These are phyloP conservation scores for Penicillium olsonii DNA, from an alignment of 2,329 filamentous ascomycete species.

Conservation along the genomic window DNA sequence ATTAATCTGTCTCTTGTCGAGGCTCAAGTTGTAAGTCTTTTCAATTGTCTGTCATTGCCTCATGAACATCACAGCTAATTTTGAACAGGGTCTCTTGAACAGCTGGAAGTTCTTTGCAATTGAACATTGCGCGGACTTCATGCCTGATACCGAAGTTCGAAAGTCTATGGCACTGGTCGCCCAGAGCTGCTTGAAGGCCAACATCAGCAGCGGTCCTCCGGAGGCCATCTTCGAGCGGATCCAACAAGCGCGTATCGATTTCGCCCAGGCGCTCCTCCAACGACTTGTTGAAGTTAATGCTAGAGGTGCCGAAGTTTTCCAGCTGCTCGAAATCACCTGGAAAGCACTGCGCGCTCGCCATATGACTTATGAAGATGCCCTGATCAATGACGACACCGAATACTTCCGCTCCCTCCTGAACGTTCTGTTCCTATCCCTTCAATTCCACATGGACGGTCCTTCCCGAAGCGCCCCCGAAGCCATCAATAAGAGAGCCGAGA, in stretches of 20 bases:
- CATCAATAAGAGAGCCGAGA: slow-evolving; percentile 37
- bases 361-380: slow-evolving; percentile 61
- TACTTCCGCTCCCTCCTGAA: slow-evolving; percentile 85
- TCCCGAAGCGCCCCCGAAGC: slow-evolving; percentile 38
- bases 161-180: slow-evolving; percentile 73
- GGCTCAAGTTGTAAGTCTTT: slow-evolving; percentile 72
- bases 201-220: slow-evolving; percentile 69
- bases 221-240: slow-evolving; percentile 81
- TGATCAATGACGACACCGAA: slow-evolving; percentile 58
- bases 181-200: slow-evolving; percentile 75
- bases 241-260: slow-evolving; percentile 72
- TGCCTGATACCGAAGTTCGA: slow-evolving; percentile 58
- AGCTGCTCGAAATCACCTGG: slow-evolving; percentile 62
- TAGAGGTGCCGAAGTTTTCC: slow-evolving; percentile 53
- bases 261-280: slow-evolving; percentile 81
- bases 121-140: slow-evolving; percentile 71
- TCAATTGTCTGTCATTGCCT: neutral
- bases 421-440: slow-evolving; percentile 79
- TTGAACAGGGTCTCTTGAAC: slow-evolving; percentile 69
- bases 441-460: slow-evolving; percentile 46
- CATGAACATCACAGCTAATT: slow-evolving; percentile 28
- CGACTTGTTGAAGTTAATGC: slow-evolving; percentile 65
- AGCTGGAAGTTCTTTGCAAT: slow-evolving; percentile 87
- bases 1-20: slow-evolving; percentile 89
- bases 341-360: slow-evolving; percentile 57